Base-by-base conservation (phyloP, 2,329 filamentous ascomycete genomes). In the Thielaviopsis euricoi region DNA sequence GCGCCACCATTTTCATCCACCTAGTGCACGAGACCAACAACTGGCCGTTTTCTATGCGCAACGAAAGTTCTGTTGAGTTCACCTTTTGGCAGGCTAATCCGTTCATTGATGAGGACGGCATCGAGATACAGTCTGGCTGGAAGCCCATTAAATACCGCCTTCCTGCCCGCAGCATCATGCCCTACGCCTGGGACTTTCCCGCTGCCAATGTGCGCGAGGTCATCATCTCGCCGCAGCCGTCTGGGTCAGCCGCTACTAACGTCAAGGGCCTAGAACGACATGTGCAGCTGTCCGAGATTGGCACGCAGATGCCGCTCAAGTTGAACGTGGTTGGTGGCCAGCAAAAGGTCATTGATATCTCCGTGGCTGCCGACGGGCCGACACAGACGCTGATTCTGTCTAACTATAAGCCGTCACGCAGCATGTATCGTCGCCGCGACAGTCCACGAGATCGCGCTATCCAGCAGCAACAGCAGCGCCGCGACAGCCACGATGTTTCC, bases 21-120 rank as follows among this genome's bases (percentile, higher is more conserved):
- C 78, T 98, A 60, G 93, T 83, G 66, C 76, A 91, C 63, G 93
- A 98, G 72, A 89, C 81, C 6, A 94, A 93, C 69, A 89, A 95
- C 67, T 98, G 93, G 93, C 93, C 93, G 0, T 98, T 93, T 72
- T 96, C 90, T 0, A 96, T 98, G 84, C 86, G 93, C 63, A 98
- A 98, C 67, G 93, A 97, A 72, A 97, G 91, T 66, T 91, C 97
- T 66, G 86, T 86, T 23, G 93, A 97, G 67, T 97, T 97, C 70
- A 85, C 91, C 53, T 98, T 98, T 73, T 95, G 86, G 74, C 93
- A 98, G 69, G 87, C 89, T 19, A 86, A 97, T 65, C 93, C 93
- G 4, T 95, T 91, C 64, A 74, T 95, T 10, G 90, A 95, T 61
- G 90, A 97, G 62, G 90, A 96, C 61, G 90, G 91, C 58, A 77